Evolutionary conservation across 179 eudicot genomes (phyloP).

Genomic region (Heliamphora pulchella): DNA sequence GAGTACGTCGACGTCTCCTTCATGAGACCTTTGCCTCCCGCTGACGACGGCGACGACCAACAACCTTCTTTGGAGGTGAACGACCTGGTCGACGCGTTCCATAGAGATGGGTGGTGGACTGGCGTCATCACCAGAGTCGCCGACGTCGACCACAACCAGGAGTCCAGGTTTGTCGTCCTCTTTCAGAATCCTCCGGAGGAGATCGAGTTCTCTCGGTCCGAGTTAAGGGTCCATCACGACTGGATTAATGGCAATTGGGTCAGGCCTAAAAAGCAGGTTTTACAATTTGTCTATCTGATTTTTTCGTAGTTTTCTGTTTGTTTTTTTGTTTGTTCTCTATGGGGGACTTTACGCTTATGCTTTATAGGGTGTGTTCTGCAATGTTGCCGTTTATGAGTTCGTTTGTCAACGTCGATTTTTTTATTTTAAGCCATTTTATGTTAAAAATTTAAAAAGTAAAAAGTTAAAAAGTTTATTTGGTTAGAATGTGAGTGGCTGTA

Average conservation of each 20-base stretch:
- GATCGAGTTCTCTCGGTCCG: slow-evolving; percentile 7
- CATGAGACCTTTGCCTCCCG: slow-evolving; percentile 17
- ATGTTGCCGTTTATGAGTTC: neutral
- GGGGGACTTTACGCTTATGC: neutral
- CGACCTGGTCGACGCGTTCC: slow-evolving; percentile 19
- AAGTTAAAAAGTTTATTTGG: no score
- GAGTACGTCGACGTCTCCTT: neutral
- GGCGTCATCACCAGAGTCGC: neutral
- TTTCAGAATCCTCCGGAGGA: slow-evolving; percentile 17
- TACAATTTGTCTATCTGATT: neutral
- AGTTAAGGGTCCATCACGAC: slow-evolving; percentile 15
- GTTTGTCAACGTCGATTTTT: no score
- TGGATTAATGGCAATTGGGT: slow-evolving; percentile 19
- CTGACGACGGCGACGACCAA: neutral
- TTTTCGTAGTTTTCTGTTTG: neutral
- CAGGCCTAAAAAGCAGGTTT: slow-evolving; percentile 9
- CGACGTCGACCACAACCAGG: neutral
- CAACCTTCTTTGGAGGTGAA: neutral
- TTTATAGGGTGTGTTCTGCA: neutral
- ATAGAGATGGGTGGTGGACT: slow-evolving; percentile 23
- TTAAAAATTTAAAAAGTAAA: no score
- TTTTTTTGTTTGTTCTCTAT: neutral
- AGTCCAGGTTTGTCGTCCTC: neutral
- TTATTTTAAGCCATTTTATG: no score
- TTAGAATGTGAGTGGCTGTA: no score